These are phyloP conservation scores for Lasiodiplodia theobromae DNA, from an alignment of 2,329 filamentous ascomycete genomes.

Conservation along the genomic window DNA sequence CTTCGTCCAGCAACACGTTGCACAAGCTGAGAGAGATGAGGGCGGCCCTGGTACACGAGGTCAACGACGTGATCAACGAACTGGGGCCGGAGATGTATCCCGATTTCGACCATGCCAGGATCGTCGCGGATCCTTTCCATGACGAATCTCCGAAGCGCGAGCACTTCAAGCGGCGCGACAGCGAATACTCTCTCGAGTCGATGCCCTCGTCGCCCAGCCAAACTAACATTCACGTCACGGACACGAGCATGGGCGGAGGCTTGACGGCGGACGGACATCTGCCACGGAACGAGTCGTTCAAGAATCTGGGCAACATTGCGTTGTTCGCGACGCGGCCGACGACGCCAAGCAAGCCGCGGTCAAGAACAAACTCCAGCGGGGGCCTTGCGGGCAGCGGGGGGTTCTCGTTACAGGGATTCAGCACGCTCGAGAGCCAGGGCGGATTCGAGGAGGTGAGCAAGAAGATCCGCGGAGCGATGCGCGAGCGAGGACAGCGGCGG, in stretches of 20 bases:
- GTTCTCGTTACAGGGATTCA: slow-evolving; percentile 75
- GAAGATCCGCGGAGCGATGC: slow-evolving; percentile 86
- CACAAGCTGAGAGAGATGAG: slow-evolving; percentile 77
- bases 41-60: slow-evolving; percentile 76
- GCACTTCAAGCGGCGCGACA: slow-evolving; percentile 33
- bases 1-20: slow-evolving; percentile 83
- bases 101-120: slow-evolving; percentile 67
- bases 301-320: slow-evolving; percentile 83
- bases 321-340: slow-evolving; percentile 89
- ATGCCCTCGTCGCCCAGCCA: slow-evolving; percentile 35
- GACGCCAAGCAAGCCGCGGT: slow-evolving; percentile 77
- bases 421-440: slow-evolving; percentile 68
- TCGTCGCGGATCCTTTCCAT: slow-evolving; percentile 45
- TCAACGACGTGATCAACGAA: slow-evolving; percentile 92
- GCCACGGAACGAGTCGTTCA: slow-evolving; percentile 92
- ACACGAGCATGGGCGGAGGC: slow-evolving; percentile 44
- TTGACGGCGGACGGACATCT: slow-evolving; percentile 47
- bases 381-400: slow-evolving; percentile 66
- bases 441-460: slow-evolving; percentile 83
- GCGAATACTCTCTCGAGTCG: slow-evolving; percentile 36
- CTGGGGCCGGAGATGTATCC: slow-evolving; percentile 95
- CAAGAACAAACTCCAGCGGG: slow-evolving; percentile 65
- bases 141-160: slow-evolving; percentile 36
- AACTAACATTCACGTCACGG: slow-evolving; percentile 33
- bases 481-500: slow-evolving; percentile 72